These are phyloP conservation scores for Tolypocladium inflatum DNA, from an alignment of 2,329 filamentous ascomycete genomes.

Conservation along the genomic window DNA sequence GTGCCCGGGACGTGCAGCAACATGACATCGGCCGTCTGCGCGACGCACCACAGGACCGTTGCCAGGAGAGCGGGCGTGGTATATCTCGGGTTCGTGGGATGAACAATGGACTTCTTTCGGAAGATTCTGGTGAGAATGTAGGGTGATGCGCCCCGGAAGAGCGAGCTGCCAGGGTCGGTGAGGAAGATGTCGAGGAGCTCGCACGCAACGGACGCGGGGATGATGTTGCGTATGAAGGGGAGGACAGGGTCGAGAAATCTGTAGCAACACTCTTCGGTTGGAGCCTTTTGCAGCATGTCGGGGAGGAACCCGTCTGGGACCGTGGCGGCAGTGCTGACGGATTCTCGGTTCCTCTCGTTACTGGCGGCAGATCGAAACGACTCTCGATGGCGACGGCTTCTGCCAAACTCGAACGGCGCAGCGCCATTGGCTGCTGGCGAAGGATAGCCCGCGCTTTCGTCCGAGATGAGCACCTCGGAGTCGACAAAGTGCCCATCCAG, in stretches of 20 bases:
- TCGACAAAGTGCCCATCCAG: slow-evolving; percentile 7
- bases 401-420: slow-evolving; percentile 1
- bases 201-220: slow-evolving; percentile 31
- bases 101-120: slow-evolving; percentile 31
- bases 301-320: slow-evolving; percentile 8
- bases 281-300: slow-evolving; percentile 14
- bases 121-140: slow-evolving; percentile 38
- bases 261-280: slow-evolving; percentile 25
- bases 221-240: slow-evolving; percentile 25
- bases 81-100: slow-evolving; percentile 27
- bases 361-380: slow-evolving; percentile 11
- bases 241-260: slow-evolving; percentile 30
- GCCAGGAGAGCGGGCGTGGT: slow-evolving; percentile 34
- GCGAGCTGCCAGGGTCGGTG: slow-evolving; percentile 30
- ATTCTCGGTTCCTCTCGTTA: slow-evolving; percentile 7
- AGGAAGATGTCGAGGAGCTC: slow-evolving; percentile 39
- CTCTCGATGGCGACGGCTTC: slow-evolving; percentile 1
- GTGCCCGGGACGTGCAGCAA: slow-evolving; percentile 30
- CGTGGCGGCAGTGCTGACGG: slow-evolving; percentile 8
- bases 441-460: slow-evolving; percentile 17
- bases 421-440: slow-evolving; percentile 14
- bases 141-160: slow-evolving; percentile 34
- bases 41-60: slow-evolving; percentile 37
- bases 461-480: slow-evolving; percentile 13
- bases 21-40: slow-evolving; percentile 35